Conservation (phyloP, 305 asterid genomes). For the Solanum hybrid region DNA sequence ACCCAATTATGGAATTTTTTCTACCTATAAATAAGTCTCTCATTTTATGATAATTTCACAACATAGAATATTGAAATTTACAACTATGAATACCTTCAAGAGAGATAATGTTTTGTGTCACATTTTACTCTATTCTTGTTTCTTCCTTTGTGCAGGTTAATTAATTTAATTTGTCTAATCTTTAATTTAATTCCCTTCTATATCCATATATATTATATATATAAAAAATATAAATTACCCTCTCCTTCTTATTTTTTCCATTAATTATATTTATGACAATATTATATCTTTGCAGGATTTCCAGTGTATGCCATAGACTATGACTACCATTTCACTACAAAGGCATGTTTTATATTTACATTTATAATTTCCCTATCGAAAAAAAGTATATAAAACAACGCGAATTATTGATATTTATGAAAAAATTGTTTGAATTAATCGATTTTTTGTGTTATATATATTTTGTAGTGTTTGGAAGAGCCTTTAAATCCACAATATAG, state of each 20-base stretch:
- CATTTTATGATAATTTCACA: neutral
- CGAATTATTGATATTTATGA: neutral
- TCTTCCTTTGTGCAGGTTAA: neutral
- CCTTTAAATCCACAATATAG: slow-evolving; percentile 37
- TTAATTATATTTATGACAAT: neutral
- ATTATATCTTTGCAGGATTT: slow-evolving; percentile 2
- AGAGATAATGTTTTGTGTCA: neutral
- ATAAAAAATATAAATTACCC: neutral
- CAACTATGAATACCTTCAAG: neutral
- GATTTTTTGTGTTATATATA: neutral
- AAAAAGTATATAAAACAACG: neutral
- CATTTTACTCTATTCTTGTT: neutral
- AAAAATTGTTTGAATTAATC: neutral
- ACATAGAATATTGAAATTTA: neutral
- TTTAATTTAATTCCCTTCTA: neutral
- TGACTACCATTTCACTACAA: slow-evolving; percentile 19
- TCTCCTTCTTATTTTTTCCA: neutral
- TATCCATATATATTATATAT: neutral
- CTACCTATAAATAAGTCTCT: neutral
- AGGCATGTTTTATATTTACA: slow-evolving; percentile 14
- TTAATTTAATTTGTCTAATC: neutral
- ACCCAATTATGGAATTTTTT: neutral
- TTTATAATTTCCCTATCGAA: neutral
- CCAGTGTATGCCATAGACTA: slow-evolving; percentile 20
- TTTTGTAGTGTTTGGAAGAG: slow-evolving; percentile 28